These are phyloP conservation scores for Handroanthus guayacan DNA, from an alignment of 257 asterid species.

Conservation along the genomic window DNA sequence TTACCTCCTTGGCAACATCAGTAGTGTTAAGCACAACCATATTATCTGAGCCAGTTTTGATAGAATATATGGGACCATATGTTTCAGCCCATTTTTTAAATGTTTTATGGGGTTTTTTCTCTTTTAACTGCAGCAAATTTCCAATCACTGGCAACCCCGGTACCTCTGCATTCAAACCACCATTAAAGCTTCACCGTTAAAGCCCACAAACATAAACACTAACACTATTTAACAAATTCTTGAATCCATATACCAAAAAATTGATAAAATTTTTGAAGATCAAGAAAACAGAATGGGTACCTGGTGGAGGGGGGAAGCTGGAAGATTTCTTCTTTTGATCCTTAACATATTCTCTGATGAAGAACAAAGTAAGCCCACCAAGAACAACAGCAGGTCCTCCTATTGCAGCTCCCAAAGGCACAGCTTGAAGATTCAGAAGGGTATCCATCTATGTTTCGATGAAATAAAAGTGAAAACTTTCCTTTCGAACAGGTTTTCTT, in stretches of 20 bases:
- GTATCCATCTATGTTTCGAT: conserved; percentile 47
- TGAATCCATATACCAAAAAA: too few relatives aligned
- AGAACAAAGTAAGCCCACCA: conserved; percentile 63
- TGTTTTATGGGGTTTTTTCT: conserved; percentile 89
- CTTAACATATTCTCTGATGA: conserved; percentile 47
- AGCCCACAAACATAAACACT: neutral
- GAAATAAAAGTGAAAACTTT: neutral
- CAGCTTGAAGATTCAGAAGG: conserved; percentile 51
- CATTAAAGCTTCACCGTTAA: neutral
- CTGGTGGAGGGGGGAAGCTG: conserved; percentile 60
- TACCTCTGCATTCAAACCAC: conserved; percentile 62
- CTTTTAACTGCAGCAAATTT: conserved; percentile 80
- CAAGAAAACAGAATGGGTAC: conserved; percentile 36
- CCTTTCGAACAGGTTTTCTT: neutral
- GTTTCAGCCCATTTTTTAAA: conserved; percentile 83
- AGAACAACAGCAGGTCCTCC: conserved; percentile 70
- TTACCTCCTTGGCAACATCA: conserved; percentile 83
- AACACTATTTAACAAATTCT: too few relatives aligned
- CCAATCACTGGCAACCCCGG: conserved; percentile 86
- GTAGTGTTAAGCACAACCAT: conserved; percentile 74
- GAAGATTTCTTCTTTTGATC: conserved; percentile 55
- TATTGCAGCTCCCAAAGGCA: conserved; percentile 56
- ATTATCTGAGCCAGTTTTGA: conserved; percentile 66
- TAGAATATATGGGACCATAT: conserved; percentile 84
- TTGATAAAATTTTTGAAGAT: neutral